Conservation (phyloP, 441 rosid genomes). For the Codiaeum variegatum region DNA sequence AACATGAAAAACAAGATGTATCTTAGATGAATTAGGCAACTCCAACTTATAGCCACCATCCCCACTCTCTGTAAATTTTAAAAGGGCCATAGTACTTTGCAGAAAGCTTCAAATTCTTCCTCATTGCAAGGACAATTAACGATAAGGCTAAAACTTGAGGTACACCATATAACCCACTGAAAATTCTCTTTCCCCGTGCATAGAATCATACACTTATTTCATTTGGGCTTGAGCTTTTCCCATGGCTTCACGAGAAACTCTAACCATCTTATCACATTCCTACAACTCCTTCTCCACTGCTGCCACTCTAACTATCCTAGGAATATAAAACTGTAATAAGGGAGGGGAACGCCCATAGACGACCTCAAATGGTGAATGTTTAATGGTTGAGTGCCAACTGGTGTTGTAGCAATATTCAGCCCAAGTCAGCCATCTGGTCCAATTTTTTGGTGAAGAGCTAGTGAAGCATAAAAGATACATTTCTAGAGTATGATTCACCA, state of each 20-base stretch:
- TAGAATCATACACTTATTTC: background rate
- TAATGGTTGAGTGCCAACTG: background rate
- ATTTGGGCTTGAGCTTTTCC: background rate
- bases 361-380: background rate
- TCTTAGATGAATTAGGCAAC: accelerated
- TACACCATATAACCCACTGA: background rate
- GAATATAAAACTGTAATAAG: background rate
- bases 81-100: background rate
- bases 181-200: background rate
- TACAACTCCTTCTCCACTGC: background rate
- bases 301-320: too few relatives aligned
- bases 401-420: background rate
- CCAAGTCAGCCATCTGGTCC: background rate
- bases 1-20: background rate
- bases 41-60: background rate
- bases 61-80: background rate
- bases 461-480: background rate
- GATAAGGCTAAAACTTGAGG: background rate
- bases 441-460: background rate
- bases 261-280: background rate
- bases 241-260: background rate
- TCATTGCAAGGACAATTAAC: background rate
- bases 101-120: background rate
- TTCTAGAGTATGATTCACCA: background rate
- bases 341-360: background rate